Evolutionary conservation across 768 basidiomycete genomes (phyloP), one percentile per base, ranked within the genome.

Genomic region (Boletus subcaerulescens): DNA sequence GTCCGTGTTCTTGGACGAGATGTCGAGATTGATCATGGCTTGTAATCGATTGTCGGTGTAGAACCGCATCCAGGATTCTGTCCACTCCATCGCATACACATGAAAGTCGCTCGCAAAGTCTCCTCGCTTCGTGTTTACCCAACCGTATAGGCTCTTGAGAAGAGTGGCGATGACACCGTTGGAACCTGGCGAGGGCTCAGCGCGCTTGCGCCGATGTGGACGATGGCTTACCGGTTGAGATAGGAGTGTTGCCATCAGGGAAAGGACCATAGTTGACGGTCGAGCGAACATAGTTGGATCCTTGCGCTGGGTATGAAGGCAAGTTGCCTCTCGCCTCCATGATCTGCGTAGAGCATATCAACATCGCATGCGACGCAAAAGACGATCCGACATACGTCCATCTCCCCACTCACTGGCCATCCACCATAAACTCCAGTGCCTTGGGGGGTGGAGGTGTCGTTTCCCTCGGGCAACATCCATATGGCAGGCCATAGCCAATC

Each of bases 221-320:
- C 2, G 0, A 17, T n/a, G 24, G n/a, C 68, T 56, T 52, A 68
- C 65, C 55, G 5, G 48, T 53, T 8, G 69, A 65, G 32, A 78
- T 61, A 2, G 82, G 63, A 0, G 70, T 57, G 41, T 47, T 59
- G 0, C 70, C 70, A 0, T 63, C 57, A 1, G 71, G 62, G 10
- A 82, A 64, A 36, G 81, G 80, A 3, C 90, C 91, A 72, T 86
- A 94, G 67, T 84, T 84, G 20, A 94, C 71, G 32, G 81, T 76
- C 6, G 83, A 78, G 52, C 84, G 74, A 20, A 78, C 75, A 57
- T 72, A 79, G 67, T 79, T 77, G 52, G 71, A 65, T 47, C 80
- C 79, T 60, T 77, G 73, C 0, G 65, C 72, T 11, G 69, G 55
- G 63, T 80, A 76, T 13, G 70, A 67, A n/a, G 73, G 72, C 18